phyloP scores from a whole-genome alignment of 139 green algal species.

The Micromonas commoda region DNA sequence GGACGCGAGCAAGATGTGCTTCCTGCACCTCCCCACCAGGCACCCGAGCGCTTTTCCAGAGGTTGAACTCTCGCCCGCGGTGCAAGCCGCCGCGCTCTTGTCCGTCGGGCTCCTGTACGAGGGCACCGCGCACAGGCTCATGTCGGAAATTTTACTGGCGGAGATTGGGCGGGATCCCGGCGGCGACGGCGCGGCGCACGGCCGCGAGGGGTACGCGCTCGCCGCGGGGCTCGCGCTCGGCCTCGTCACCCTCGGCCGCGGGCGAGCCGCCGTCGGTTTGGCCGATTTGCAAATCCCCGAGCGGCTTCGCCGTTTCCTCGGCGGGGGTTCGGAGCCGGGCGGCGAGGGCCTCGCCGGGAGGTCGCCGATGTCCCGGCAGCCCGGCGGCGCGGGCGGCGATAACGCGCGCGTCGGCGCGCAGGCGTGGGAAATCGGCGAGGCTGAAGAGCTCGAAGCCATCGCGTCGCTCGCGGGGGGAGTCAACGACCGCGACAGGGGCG shows the following conservation, averaged over 20 bases:
- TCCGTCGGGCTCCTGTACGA: slow-evolving; percentile 83
- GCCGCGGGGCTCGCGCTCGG: slow-evolving; percentile 83
- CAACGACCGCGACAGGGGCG: background rate
- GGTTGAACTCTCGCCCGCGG: slow-evolving; percentile 78
- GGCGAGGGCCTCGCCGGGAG: too few relatives aligned
- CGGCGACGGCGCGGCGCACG: slow-evolving; percentile 35
- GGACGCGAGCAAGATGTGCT: slow-evolving; percentile 72
- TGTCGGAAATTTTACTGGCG: slow-evolving; percentile 77
- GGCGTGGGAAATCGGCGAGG: background rate
- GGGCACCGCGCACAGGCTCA: slow-evolving; percentile 73
- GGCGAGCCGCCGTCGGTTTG: slow-evolving; percentile 53
- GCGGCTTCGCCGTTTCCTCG: slow-evolving; percentile 60
- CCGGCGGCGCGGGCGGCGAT: slow-evolving; percentile 22
- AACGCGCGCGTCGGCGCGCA: background rate
- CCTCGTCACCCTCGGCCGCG: slow-evolving; percentile 73
- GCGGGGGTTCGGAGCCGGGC: slow-evolving; percentile 51
- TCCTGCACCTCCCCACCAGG: slow-evolving; percentile 85
- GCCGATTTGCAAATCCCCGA: slow-evolving; percentile 73
- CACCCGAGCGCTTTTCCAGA: slow-evolving; percentile 81
- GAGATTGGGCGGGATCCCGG: slow-evolving; percentile 73
- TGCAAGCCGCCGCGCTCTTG: slow-evolving; percentile 77
- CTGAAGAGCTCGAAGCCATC: too few relatives aligned
- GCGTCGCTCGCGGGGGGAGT: background rate
- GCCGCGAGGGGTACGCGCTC: slow-evolving; percentile 84
- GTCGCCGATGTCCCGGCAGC: background rate